Percentiles rank a stretch among this genome's conserved stretches.
These are phyloP conservation scores for Dianthus caryophyllus DNA, from an alignment of 148 eudicot genomes.

Conservation along the genomic window DNA sequence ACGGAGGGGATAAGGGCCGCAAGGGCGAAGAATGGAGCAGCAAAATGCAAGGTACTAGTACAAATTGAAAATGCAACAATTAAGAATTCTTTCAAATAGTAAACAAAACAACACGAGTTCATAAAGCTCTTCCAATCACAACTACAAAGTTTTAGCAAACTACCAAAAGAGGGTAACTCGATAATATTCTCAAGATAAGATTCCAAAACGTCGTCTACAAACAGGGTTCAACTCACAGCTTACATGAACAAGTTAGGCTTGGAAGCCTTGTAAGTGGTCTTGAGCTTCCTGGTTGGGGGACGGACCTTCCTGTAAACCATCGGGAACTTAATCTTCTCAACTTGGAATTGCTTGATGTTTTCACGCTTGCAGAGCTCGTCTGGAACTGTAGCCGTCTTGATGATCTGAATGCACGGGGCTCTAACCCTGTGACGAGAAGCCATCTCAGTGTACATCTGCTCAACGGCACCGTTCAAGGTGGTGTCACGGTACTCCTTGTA, in stretches of 20 bases:
- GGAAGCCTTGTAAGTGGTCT: slow-evolving; percentile 83
- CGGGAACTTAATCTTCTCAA: slow-evolving; percentile 69
- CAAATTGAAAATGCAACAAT: too few relatives aligned
- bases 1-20: too few relatives aligned
- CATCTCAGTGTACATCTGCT: slow-evolving; percentile 88
- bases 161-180: too few relatives aligned
- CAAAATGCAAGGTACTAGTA: too few relatives aligned
- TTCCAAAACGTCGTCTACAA: too few relatives aligned
- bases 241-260: slow-evolving; percentile 79
- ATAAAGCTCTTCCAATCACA: too few relatives aligned
- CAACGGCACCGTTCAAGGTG: slow-evolving; percentile 70
- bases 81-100: too few relatives aligned
- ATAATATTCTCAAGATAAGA: too few relatives aligned
- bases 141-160: too few relatives aligned
- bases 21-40: too few relatives aligned
- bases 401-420: slow-evolving; percentile 72
- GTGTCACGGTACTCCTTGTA: slow-evolving; percentile 91
- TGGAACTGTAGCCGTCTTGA: slow-evolving; percentile 71
- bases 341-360: slow-evolving; percentile 73
- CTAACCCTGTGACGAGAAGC: slow-evolving; percentile 90
- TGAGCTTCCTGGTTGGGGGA: slow-evolving; percentile 76
- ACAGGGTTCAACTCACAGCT: too few relatives aligned
- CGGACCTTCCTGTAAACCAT: slow-evolving; percentile 72
- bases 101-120: too few relatives aligned
- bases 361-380: slow-evolving; percentile 85